Evolutionary conservation across 2,329 filamentous ascomycete genomes (phyloP).

Genomic region (Microdochium bolleyi): DNA sequence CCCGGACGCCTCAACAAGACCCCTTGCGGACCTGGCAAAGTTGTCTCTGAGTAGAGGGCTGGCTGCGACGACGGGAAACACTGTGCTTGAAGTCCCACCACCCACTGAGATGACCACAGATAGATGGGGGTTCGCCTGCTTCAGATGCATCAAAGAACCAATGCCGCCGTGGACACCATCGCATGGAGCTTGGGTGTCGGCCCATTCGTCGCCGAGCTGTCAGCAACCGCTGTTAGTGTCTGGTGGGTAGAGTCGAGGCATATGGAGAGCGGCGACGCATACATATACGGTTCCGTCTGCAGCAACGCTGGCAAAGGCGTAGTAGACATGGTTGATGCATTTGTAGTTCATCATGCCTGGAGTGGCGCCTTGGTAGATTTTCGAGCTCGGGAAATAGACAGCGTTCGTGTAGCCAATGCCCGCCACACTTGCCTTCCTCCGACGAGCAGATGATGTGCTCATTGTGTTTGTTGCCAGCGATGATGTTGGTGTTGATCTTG

Average conservation of each 20-base stretch:
- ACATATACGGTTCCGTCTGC: conserved; percentile 70
- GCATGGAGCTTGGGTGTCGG: conserved; percentile 63
- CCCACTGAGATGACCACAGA: conserved; percentile 74
- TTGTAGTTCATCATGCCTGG: conserved; percentile 67
- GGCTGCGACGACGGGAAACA: conserved; percentile 60
- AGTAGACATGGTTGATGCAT: conserved; percentile 75
- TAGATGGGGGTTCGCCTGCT: conserved; percentile 61
- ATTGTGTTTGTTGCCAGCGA: conserved; percentile 11
- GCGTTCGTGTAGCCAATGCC: conserved; percentile 60
- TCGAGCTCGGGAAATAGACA: conserved; percentile 77
- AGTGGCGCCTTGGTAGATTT: conserved; percentile 64
- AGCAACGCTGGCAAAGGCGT: conserved; percentile 71
- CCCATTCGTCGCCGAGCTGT: conserved; percentile 73
- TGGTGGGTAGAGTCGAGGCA: neutral
- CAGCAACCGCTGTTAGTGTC: neutral
- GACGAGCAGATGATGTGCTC: conserved; percentile 33
- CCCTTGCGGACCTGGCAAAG: conserved; percentile 61
- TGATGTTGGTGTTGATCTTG: conserved; percentile 1
- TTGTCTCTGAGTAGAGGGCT: conserved; percentile 53
- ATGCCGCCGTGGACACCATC: conserved; percentile 66
- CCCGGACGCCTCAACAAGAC: conserved; percentile 61
- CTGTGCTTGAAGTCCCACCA: conserved; percentile 55
- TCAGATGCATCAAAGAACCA: conserved; percentile 65
- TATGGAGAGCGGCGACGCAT: conserved; percentile 23
- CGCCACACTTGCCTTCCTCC: conserved; percentile 33